phyloP scores from a whole-genome alignment of 2,329 filamentous ascomycete genomes.

The Emmonsiellopsis sp. region DNA sequence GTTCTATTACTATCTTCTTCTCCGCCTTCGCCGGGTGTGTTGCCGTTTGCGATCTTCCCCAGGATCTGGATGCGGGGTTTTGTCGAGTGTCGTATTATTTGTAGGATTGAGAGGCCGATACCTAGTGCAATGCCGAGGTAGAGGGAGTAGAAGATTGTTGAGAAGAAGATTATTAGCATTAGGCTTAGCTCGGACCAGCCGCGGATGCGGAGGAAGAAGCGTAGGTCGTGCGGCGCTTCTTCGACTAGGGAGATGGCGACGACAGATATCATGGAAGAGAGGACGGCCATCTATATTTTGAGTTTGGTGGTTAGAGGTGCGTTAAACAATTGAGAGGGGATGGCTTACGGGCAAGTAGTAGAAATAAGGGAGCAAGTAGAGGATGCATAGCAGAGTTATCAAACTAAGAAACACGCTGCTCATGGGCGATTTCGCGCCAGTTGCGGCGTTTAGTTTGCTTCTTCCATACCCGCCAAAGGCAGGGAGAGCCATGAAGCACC shows the following conservation, averaged over 20 bases:
- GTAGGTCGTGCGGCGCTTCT: slow-evolving; percentile 85
- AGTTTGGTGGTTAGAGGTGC: slow-evolving; percentile 2
- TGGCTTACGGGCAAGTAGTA: slow-evolving; percentile 82
- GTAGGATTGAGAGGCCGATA: slow-evolving; percentile 79
- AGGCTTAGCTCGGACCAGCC: slow-evolving; percentile 79
- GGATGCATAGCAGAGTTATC: slow-evolving; percentile 69
- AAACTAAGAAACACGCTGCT: slow-evolving; percentile 78
- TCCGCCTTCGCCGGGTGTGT: no score
- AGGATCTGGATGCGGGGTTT: slow-evolving; percentile 93
- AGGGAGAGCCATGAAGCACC: slow-evolving; percentile 84
- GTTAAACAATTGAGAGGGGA: neutral
- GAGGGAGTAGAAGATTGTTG: slow-evolving; percentile 92
- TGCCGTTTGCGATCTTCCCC: slow-evolving; percentile 68
- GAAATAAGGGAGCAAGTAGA: slow-evolving; percentile 81
- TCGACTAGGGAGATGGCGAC: slow-evolving; percentile 92
- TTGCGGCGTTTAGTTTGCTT: slow-evolving; percentile 89
- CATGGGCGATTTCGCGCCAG: slow-evolving; percentile 87
- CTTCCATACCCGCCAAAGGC: slow-evolving; percentile 93
- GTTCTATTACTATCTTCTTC: no score
- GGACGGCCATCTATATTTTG: slow-evolving; percentile 67
- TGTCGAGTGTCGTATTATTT: slow-evolving; percentile 83
- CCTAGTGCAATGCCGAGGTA: slow-evolving; percentile 89
- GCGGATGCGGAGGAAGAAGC: slow-evolving; percentile 76
- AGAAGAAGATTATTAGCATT: slow-evolving; percentile 81
- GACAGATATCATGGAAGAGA: slow-evolving; percentile 89